phyloP scores from a whole-genome alignment of 805 yeast genomes.

The Kluyveromyces siamensis region DNA sequence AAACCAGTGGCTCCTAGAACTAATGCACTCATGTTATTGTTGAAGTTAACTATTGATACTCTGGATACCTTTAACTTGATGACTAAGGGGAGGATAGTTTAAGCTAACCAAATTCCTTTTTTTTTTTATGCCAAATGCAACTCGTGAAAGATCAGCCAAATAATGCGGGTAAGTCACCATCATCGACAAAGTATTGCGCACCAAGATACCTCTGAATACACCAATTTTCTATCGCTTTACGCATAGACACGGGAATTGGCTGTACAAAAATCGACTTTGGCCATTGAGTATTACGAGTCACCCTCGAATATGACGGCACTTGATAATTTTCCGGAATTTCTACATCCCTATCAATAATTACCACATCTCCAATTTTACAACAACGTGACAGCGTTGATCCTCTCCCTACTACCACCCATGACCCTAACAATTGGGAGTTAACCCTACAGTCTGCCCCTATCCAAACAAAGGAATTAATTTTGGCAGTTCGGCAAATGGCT shows the following conservation, averaged over 20 bases:
- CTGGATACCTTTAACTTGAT: not conserved
- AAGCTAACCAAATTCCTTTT: no score
- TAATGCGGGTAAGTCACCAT: not conserved
- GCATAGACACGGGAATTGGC: conserved; percentile 2
- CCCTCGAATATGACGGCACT: conserved; percentile 7
- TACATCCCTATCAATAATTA: conserved; percentile 5
- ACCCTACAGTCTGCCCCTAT: conserved; percentile 1
- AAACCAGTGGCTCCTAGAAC: conserved; percentile 73
- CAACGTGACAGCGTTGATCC: conserved; percentile 3
- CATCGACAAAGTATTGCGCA: not conserved
- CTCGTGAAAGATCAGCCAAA: not conserved
- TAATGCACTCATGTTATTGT: conserved; percentile 21
- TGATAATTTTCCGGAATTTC: conserved; percentile 6
- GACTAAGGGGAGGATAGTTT: not conserved
- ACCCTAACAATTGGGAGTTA: conserved; percentile 3
- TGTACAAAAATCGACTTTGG: not conserved
- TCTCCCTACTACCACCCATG: conserved; percentile 5
- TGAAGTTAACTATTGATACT: no score
- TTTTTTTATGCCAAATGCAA: no score
- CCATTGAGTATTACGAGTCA: conserved; percentile 1
- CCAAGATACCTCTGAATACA: conserved; percentile 6
- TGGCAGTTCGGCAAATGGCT: conserved; percentile 1
- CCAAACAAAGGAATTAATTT: conserved; percentile 5
- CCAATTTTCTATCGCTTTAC: conserved; percentile 5
- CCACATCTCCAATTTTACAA: conserved; percentile 7